phyloP scores from a whole-genome alignment of 768 basidiomycete species.

The Lactifluus subvellereus region DNA sequence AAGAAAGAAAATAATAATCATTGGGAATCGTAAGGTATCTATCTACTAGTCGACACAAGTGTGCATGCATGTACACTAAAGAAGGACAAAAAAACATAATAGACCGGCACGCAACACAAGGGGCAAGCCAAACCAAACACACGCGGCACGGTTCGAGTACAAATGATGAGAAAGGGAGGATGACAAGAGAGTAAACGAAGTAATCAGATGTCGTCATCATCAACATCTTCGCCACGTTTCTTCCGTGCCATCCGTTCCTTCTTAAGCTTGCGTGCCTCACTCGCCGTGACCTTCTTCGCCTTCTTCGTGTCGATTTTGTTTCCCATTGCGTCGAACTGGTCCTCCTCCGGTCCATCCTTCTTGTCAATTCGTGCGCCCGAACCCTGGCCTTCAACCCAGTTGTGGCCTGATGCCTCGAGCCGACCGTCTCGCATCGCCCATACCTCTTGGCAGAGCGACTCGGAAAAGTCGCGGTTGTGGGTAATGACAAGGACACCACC shows the following conservation, averaged over 20 bases:
- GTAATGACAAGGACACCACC: constrained; percentile 98
- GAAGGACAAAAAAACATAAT: neutral
- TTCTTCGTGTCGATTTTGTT: constrained; percentile 91
- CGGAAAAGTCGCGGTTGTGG: constrained; percentile 98
- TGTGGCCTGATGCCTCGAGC: constrained; percentile 95
- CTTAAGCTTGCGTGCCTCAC: constrained; percentile 88
- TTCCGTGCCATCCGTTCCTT: constrained; percentile 92
- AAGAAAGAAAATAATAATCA: constrained; percentile 1
- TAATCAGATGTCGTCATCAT: constrained; percentile 45
- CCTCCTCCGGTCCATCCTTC: constrained; percentile 86
- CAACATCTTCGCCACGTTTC: constrained; percentile 76
- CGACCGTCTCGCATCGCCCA: constrained; percentile 99
- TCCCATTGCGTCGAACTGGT: constrained; percentile 93
- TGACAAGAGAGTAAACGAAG: neutral
- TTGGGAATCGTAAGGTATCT: constrained; percentile 9
- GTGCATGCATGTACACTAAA: constrained; percentile 11
- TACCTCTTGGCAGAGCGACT: constrained; percentile 95
- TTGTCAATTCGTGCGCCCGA: constrained; percentile 93
- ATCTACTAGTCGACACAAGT: constrained; percentile 1
- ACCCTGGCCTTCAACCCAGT: constrained; percentile 99
- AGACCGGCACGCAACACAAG: constrained; percentile 19
- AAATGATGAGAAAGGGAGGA: neutral
- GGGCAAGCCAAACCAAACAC: constrained; percentile 10
- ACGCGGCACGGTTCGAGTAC: constrained; percentile 18
- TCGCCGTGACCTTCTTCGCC: constrained; percentile 76